Evolutionary conservation across 2,329 filamentous ascomycete genomes (phyloP).

Genomic region (Bipolaris victoriae): DNA sequence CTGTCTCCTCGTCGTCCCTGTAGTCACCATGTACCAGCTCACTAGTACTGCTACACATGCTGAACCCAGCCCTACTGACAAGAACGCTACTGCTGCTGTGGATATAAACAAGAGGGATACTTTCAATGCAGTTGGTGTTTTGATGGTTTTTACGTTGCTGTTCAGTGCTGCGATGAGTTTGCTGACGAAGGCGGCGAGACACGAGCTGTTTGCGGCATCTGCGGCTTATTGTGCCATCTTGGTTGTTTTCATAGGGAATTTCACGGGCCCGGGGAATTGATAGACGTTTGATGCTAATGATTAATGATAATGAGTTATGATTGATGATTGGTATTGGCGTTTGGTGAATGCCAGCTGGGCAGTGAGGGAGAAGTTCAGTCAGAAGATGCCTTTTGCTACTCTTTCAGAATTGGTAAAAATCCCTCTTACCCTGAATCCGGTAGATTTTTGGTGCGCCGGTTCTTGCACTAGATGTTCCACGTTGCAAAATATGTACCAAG

Average conservation of each 20-base stretch:
- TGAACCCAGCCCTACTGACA: not conserved
- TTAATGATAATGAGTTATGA: not conserved
- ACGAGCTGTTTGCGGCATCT: conserved; percentile 49
- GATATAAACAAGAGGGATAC: conserved; percentile 35
- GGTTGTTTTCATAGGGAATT: conserved; percentile 51
- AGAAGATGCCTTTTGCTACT: too few species aligned
- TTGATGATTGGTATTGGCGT: too few species aligned
- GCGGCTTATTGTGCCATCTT: conserved; percentile 50
- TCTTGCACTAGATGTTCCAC: too few species aligned
- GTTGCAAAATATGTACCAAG: too few species aligned
- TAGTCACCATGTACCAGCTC: conserved; percentile 50
- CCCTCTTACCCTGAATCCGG: too few species aligned
- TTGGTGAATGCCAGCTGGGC: too few species aligned
- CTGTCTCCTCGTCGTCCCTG: conserved; percentile 50
- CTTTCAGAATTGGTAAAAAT: too few species aligned
- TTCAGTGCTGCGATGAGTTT: conserved; percentile 48
- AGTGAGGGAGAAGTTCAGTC: too few species aligned
- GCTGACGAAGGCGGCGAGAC: conserved; percentile 45
- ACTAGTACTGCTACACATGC: conserved; percentile 28
- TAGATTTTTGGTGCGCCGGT: too few species aligned
- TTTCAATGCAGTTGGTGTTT: conserved; percentile 50
- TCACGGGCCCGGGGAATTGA: conserved; percentile 44
- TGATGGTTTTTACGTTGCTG: conserved; percentile 52
- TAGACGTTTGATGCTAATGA: not conserved
- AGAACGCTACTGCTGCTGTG: not conserved